phyloP scores from a whole-genome alignment of 768 basidiomycete species.

The Kwoniella bestiolae region DNA sequence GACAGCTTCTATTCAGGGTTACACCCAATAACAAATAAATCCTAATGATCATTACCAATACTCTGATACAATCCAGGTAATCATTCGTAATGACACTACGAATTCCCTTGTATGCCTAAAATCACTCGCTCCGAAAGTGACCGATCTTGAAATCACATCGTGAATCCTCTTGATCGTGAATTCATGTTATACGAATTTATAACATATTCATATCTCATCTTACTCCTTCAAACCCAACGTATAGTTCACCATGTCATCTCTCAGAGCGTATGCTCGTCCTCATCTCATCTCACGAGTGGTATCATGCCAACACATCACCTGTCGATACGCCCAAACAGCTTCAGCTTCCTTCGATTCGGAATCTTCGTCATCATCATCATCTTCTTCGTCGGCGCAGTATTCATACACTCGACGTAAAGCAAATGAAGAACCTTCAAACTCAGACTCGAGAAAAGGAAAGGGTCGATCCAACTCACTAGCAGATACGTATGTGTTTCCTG shows the following conservation, averaged over 20 bases:
- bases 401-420: conserved; percentile 6
- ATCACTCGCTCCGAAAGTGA: background rate
- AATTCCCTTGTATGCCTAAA: background rate
- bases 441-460: conserved; percentile 24
- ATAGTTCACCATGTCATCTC: conserved; percentile 5
- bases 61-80: background rate
- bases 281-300: background rate
- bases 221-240: no score
- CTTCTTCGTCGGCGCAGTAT: conserved; percentile 4
- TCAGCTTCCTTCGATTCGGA: conserved; percentile 1
- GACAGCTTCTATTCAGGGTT: no score
- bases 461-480: conserved; percentile 12
- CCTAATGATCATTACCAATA: conserved; percentile 14
- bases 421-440: background rate
- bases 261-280: conserved; percentile 2
- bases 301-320: background rate
- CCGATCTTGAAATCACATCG: conserved; percentile 10
- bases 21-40: background rate
- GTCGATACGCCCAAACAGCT: conserved; percentile 5
- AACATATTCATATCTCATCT: no score
- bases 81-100: background rate
- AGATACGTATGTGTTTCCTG: conserved; percentile 39
- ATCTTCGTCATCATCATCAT: conserved; percentile 3
- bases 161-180: background rate
- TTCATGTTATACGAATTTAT: no score